These are phyloP conservation scores for Ogataea zsoltii DNA, from an alignment of 805 yeast species.

Conservation along the genomic window DNA sequence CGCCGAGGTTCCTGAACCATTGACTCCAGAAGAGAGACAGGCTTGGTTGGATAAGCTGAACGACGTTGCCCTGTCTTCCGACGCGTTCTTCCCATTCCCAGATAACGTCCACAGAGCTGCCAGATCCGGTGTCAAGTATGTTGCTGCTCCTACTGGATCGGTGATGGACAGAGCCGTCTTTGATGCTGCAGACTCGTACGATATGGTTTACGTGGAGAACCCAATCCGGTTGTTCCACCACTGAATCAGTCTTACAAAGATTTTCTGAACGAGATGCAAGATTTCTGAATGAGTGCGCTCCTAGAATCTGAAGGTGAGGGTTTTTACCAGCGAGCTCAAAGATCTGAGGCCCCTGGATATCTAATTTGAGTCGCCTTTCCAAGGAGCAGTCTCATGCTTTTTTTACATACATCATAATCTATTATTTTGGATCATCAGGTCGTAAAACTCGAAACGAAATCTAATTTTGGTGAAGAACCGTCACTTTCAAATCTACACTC, in stretches of 20 bases:
- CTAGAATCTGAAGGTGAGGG: not conserved
- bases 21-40: constrained; percentile 77
- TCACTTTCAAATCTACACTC: no score
- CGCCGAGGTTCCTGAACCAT: constrained; percentile 77
- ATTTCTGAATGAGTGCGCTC: no score
- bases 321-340: not conserved
- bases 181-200: constrained; percentile 90
- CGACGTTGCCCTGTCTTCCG: constrained; percentile 91
- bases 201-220: constrained; percentile 92
- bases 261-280: no score
- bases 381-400: no score
- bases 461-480: no score
- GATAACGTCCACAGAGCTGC: constrained; percentile 98
- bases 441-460: no score
- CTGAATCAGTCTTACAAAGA: no score
- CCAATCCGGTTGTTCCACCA: constrained; percentile 98
- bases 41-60: constrained; percentile 83
- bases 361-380: no score
- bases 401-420: no score
- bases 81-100: constrained; percentile 99
- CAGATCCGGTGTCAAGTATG: constrained; percentile 91
- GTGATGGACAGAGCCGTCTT: constrained; percentile 97
- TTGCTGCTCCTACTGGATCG: constrained; percentile 97
- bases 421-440: no score
- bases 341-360: no score